Evolutionary conservation across 495 filamentous ascomycete species (phyloP), one percentile per base, ranked within the genome.

Genomic region (Penicillium coffeae): DNA sequence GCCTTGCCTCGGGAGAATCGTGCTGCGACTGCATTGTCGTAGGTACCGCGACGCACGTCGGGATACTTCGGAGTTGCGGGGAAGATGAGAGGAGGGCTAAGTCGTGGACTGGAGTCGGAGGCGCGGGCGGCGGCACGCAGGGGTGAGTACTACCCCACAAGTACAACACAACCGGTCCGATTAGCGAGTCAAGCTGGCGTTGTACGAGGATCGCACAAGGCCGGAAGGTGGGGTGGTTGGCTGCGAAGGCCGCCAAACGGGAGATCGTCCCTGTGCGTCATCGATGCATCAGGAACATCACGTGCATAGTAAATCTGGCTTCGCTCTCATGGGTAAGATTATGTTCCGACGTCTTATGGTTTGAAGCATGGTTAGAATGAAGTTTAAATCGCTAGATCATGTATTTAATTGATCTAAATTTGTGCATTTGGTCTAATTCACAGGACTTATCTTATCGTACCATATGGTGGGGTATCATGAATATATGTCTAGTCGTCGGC

Each of bases 401-500:
- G n/a, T n/a, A n/a, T n/a, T n/a, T n/a, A n/a, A n/a, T n/a, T n/a
- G n/a, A n/a, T n/a, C n/a, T 18, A 22, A 14, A 25, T 15, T 10
- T 38, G 8, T 25, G 37, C 43, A 37, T 20, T 21, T 14, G 30
- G 25, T 4, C 25, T 10, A n/a, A n/a, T n/a, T n/a, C n/a, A n/a
- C n/a, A n/a, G n/a, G n/a, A n/a, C n/a, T n/a, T n/a, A n/a, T 30
- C 25, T 30, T 5, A 5, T 10, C 25, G 10, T 5, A 30, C 4
- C 25, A 30, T 30, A 30, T 30, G 25, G 27, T 34, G 27, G 42
- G 42, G 42, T 45, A 45, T 47, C 34, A 14, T 47, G 7, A 25
- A 37, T 21, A 42, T 35, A 5, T 9, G 36, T 58, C 50, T 62
- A 58, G 47, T 65, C 60, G 41, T 90, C 86, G 44, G 80, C 89